A percentile compares a stretch with the other conserved stretches of the same genome.
Evolutionary conservation across 257 asterid genomes (phyloP).

Genomic region (Perilla frutescens): DNA sequence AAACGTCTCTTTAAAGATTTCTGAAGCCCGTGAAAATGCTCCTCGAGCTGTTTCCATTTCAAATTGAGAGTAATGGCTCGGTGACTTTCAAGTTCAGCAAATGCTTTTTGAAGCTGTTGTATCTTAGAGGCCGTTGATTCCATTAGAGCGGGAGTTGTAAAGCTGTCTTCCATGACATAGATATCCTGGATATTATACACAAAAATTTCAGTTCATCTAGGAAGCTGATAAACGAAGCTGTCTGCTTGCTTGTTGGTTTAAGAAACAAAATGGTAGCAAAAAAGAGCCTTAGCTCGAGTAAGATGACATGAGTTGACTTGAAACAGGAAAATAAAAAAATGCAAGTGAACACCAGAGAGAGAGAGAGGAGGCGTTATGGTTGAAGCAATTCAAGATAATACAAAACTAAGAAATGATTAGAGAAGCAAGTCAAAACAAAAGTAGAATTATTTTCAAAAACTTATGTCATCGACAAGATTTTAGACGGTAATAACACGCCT

Average conservation of each 20-base stretch:
- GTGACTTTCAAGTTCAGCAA: slow-evolving; percentile 95
- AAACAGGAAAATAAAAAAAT: slow-evolving; percentile 19
- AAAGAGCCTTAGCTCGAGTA: slow-evolving; percentile 14
- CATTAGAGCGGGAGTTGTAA: slow-evolving; percentile 65
- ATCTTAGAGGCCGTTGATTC: slow-evolving; percentile 84
- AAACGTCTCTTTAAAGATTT: slow-evolving; percentile 94
- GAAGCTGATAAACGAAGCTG: neutral
- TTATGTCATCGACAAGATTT: slow-evolving; percentile 23
- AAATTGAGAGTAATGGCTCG: slow-evolving; percentile 83
- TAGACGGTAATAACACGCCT: slow-evolving; percentile 25
- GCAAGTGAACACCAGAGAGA: slow-evolving; percentile 9
- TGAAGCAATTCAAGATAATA: slow-evolving; percentile 26
- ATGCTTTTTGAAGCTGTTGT: slow-evolving; percentile 91
- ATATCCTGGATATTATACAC: slow-evolving; percentile 32
- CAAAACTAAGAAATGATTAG: slow-evolving; percentile 23
- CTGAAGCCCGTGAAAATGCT: slow-evolving; percentile 93
- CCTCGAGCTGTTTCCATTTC: slow-evolving; percentile 98
- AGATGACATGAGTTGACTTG: slow-evolving; percentile 35
- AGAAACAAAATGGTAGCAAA: slow-evolving; percentile 7
- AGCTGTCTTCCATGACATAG: slow-evolving; percentile 72
- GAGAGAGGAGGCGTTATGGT: slow-evolving; percentile 1
- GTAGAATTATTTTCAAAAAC: neutral
- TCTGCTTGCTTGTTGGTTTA: slow-evolving; percentile 21
- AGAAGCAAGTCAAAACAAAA: slow-evolving; percentile 27
- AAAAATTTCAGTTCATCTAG: slow-evolving; percentile 18